A percentile compares a stretch with the other conserved stretches of the same genome.
Evolutionary conservation across 2,329 filamentous ascomycete genomes (phyloP).

Genomic region (Scopulariopsis brevicaulis): DNA sequence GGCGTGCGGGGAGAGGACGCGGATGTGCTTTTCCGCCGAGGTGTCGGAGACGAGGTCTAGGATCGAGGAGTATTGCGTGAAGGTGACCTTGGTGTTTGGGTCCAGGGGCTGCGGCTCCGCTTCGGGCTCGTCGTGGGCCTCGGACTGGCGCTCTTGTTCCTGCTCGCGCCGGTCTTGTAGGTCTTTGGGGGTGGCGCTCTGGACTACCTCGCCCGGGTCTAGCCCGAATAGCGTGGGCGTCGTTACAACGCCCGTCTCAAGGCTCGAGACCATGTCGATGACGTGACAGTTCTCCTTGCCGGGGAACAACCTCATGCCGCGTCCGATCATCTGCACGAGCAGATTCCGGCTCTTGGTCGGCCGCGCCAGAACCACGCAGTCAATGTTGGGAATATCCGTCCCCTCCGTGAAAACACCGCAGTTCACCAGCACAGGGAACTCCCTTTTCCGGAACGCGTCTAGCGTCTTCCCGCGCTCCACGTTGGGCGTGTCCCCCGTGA

Average conservation of each 20-base stretch:
- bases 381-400: conserved; percentile 94
- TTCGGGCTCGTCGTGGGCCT: conserved; percentile 6
- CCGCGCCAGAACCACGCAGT: conserved; percentile 79
- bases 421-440: conserved; percentile 84
- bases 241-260: conserved; percentile 76
- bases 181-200: conserved; percentile 50
- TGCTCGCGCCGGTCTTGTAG: conserved; percentile 36
- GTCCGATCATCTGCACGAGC: conserved; percentile 93
- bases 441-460: conserved; percentile 60
- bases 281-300: conserved; percentile 85
- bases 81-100: conserved; percentile 44
- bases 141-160: conserved; percentile 12
- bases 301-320: conserved; percentile 74
- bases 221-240: conserved; percentile 89
- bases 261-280: conserved; percentile 86
- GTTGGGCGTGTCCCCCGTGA: conserved; percentile 72
- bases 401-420: conserved; percentile 96
- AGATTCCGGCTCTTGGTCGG: conserved; percentile 90
- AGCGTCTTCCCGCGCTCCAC: conserved; percentile 58
- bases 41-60: conserved; percentile 80
- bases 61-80: conserved; percentile 88
- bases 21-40: conserved; percentile 67
- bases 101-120: conserved; percentile 5
- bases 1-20: conserved; percentile 59
- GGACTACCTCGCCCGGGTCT: conserved; percentile 67